Base-by-base conservation (phyloP, 106 monocot genomes). In the Agapanthus africanus region DNA sequence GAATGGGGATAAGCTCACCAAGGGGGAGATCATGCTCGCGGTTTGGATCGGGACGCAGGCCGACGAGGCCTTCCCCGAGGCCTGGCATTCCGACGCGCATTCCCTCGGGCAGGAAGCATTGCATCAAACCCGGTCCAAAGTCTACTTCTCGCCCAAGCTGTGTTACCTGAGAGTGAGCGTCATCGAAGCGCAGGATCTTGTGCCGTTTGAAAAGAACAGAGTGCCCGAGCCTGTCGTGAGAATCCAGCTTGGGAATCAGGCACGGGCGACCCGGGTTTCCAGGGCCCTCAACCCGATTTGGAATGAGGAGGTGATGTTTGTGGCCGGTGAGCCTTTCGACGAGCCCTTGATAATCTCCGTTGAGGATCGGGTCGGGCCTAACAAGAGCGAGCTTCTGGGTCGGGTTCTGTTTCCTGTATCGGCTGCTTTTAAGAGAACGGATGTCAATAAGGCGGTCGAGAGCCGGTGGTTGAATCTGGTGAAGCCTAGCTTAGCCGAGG, bases 1-100 rank as follows among this genome's bases (percentile, higher is more conserved):
- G 42, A 84, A 78, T 73, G 80, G 80, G 6, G 65, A 70, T 19
- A 84, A 87, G 80, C 70, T 71, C 11, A 59, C 31, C 19, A 67
- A 69, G 3, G 90, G 87, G 3, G 93, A 94, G 80, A 22, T 94
- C 37, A 94, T 94, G 90, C 78, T 94, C 1, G 81, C 87, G 1
- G 80, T 90, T 1, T 94, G 93, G 90, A 59, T 94, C 59, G 93
- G 93, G 7, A 94, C 93, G 4, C 93, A 94, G 71, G 93, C 93
- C 27, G 93, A 94, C 65, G 93, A 94, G 76, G 72, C 87, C 37
- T 94, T 94, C 72, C 84, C 90, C 1, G 82, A 87, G 0, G 84
- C 90, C 0, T 87, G 87, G 93, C 93, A 87, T 50, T 87, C 90
- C 28, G 87, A 87, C 34, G 87, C 90, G 6, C 87, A 87, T 70